Evolutionary conservation across 163 green algal genomes (phyloP), one percentile per base, ranked within the genome.

Genomic region (Scenedesmus sp.): DNA sequence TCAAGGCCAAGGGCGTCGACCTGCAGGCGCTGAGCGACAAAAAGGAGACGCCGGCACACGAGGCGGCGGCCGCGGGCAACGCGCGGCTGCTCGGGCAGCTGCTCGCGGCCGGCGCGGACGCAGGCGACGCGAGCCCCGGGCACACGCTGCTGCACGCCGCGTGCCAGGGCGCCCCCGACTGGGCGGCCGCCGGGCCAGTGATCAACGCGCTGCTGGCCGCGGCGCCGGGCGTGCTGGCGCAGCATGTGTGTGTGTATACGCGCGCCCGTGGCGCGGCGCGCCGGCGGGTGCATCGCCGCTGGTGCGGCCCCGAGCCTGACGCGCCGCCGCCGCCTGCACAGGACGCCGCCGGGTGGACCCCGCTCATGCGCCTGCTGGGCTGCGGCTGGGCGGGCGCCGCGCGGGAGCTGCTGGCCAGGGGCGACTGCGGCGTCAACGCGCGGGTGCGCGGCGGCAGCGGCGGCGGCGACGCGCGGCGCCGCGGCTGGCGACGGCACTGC

Each of bases 341-440:
- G 74, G 62, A 81, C 28, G 26, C 48, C n/a, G n/a, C n/a, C 44
- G 62, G 74, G 2, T 81, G 60, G 34, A 81, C 63, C 2, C 18
- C 63, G 4, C 63, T 81, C 2, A 81, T 81, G 74, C 53, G 45
- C 18, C 50, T 81, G 62, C 39, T 81, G 51, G 48, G 67, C 26
- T 28, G 33, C 3, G 63, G 74, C 28, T 11, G 13, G 0, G 39
- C 34, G 33, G 28, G 33, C 29, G 62, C 75, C 33, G 74, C 74
- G 2, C 31, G 33, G 60, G 34, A 75, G 63, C 74, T 81, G 29
- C 62, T 81, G 22, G 24, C 4, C 2, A 24, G 20, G 4, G 71
- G 58, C 7, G 58, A 80, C 71, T 80, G 71, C 58, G 63, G 53
- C 26, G 3, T 72, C 2, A 45, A 62, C 20, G 58, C 71, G 48